phyloP scores from a whole-genome alignment of 306 rosid species.

The Vachellia pachyceras region DNA sequence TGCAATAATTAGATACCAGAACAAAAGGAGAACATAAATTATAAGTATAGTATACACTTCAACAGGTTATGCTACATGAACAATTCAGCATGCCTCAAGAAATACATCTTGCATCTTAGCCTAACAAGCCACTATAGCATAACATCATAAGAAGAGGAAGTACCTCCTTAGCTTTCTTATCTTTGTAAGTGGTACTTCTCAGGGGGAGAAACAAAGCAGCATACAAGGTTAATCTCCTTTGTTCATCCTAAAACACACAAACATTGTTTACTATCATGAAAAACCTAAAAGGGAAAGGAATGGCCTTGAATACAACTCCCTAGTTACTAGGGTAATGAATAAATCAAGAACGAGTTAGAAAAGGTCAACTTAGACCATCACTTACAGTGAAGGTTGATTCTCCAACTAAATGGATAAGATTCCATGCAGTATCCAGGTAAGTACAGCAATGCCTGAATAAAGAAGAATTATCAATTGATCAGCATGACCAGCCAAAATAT shows the following conservation, averaged over 20 bases:
- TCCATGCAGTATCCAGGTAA: constrained; percentile 66
- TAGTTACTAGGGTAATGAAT: constrained; percentile 13
- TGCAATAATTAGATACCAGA: constrained; percentile 1
- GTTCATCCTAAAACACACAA: constrained; percentile 67
- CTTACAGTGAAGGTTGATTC: constrained; percentile 68
- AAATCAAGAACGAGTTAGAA: neutral
- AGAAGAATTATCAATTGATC: constrained; percentile 15
- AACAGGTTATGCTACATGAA: constrained; percentile 4
- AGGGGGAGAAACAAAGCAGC: constrained; percentile 83
- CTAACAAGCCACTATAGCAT: constrained; percentile 19
- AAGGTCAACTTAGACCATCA: constrained; percentile 28
- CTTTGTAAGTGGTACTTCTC: constrained; percentile 63
- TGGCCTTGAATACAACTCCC: neutral
- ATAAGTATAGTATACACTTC: neutral
- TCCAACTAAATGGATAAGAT: constrained; percentile 67
- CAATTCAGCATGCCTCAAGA: constrained; percentile 6
- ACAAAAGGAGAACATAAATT: neutral
- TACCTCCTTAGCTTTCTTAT: constrained; percentile 78
- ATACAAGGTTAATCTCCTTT: constrained; percentile 74
- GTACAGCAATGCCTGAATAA: constrained; percentile 65
- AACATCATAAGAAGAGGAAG: constrained; percentile 22
- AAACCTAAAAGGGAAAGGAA: constrained; percentile 27
- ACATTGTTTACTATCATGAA: constrained; percentile 23
- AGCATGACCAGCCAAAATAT: constrained; percentile 32
- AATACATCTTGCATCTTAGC: constrained; percentile 7